Evolutionary conservation across 192 early-diverging fungal genomes (phyloP).

Genomic region (Obelidium mucronatum): DNA sequence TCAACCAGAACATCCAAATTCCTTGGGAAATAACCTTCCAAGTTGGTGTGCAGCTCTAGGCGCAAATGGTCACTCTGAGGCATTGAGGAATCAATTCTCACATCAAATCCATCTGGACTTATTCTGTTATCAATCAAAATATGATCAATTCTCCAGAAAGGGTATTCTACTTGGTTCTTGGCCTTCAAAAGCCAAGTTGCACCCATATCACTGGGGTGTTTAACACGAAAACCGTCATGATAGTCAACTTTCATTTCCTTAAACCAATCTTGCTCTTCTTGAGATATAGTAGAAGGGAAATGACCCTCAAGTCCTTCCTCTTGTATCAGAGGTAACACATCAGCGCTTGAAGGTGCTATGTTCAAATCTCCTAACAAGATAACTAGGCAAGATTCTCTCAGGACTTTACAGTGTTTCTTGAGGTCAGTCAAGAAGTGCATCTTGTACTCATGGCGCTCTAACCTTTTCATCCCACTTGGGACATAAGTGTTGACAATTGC

Average conservation of each 20-base stretch:
- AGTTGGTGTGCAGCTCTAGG: neutral
- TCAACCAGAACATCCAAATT: neutral
- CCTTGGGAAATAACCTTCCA: neutral
- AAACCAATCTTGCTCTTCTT: neutral
- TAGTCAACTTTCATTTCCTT: neutral
- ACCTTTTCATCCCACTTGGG: neutral
- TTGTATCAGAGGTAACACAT: neutral
- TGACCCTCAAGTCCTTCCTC: neutral
- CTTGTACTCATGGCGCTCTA: neutral
- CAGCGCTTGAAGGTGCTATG: neutral
- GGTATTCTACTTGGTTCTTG: neutral
- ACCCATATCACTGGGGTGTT: neutral
- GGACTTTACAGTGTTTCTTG: neutral
- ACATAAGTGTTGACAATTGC: conserved; percentile 7
- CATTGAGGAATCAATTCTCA: neutral
- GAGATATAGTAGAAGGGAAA: neutral
- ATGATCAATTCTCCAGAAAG: conserved; percentile 10
- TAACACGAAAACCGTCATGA: conserved; percentile 4
- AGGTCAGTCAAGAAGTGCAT: neutral
- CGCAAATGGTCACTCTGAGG: neutral
- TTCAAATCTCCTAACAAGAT: conserved; percentile 4
- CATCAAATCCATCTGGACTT: neutral
- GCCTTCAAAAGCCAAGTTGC: neutral
- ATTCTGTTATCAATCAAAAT: neutral
- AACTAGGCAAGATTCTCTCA: neutral